A percentile compares a stretch with the other conserved stretches of the same genome.
Conservation (phyloP, 2,329 filamentous ascomycete species). For the Dactylonectria estremocensis region DNA sequence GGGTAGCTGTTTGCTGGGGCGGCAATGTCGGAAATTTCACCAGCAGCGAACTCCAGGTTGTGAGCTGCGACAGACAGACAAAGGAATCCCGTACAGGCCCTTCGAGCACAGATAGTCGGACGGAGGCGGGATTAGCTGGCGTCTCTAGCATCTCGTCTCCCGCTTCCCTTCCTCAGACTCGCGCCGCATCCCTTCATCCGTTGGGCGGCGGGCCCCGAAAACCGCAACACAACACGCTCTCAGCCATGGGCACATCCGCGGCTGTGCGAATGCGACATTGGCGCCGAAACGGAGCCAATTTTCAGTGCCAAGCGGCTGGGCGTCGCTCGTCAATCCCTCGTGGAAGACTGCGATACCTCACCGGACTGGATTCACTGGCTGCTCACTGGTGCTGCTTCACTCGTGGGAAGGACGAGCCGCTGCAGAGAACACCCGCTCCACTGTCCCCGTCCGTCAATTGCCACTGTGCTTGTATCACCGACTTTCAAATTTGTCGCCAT, state of each 20-base stretch:
- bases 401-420: conserved; percentile 3
- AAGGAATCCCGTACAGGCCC: too few relatives aligned
- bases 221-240: conserved; percentile 22
- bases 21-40: conserved; percentile 30
- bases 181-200: conserved; percentile 29
- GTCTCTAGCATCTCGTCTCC: not conserved
- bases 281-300: conserved; percentile 15
- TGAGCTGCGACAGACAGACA: not conserved
- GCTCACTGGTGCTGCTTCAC: conserved; percentile 18
- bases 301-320: not conserved
- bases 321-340: conserved; percentile 14
- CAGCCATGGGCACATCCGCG: conserved; percentile 13
- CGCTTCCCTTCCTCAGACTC: not conserved
- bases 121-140: conserved; percentile 8
- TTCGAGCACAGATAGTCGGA: not conserved
- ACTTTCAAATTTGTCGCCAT: conserved; percentile 25
- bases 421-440: conserved; percentile 7
- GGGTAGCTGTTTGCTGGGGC: conserved; percentile 11
- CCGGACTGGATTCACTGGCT: conserved; percentile 12
- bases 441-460: conserved; percentile 17
- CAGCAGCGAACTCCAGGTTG: not conserved
- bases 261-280: conserved; percentile 27
- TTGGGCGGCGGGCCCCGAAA: conserved; percentile 18
- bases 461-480: conserved; percentile 31
- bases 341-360: conserved; percentile 20